Conservation (phyloP, 352 stramenopile species). For the Globisporangium nagaii region DNA sequence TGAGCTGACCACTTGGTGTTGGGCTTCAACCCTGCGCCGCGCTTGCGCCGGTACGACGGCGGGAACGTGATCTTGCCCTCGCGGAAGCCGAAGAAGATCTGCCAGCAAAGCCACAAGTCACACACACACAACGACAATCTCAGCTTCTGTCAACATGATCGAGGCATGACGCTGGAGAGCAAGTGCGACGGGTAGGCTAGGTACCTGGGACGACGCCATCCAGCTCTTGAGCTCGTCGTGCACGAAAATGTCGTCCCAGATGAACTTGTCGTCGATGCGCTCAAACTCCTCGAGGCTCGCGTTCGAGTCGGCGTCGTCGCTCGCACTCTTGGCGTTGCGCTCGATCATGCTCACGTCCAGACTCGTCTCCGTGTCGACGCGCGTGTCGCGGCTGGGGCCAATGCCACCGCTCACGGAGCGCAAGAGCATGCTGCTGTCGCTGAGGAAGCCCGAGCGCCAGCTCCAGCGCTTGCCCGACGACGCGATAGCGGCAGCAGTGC, state of each 20-base stretch:
- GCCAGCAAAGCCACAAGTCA: not conserved
- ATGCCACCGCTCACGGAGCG: not conserved
- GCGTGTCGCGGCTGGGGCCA: not conserved
- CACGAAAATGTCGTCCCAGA: slow-evolving; percentile 56
- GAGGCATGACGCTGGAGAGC: no score
- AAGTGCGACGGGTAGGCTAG: not conserved
- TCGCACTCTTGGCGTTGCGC: slow-evolving; percentile 9
- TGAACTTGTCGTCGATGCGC: slow-evolving; percentile 22
- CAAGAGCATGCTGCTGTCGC: slow-evolving; percentile 9
- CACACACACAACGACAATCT: slow-evolving; percentile 1
- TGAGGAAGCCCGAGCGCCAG: slow-evolving; percentile 16
- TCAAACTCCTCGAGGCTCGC: slow-evolving; percentile 22
- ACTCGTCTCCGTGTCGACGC: slow-evolving; percentile 4
- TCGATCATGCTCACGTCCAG: slow-evolving; percentile 37
- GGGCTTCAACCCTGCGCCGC: slow-evolving; percentile 15
- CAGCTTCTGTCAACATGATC: not conserved
- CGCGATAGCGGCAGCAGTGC: not conserved
- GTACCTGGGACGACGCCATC: slow-evolving; percentile 23
- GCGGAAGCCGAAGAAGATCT: slow-evolving; percentile 76
- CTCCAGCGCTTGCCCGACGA: slow-evolving; percentile 13
- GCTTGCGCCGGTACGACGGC: slow-evolving; percentile 67
- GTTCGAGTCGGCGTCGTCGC: slow-evolving; percentile 2
- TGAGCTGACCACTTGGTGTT: slow-evolving; percentile 13
- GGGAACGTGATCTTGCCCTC: slow-evolving; percentile 74
- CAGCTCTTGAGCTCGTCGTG: slow-evolving; percentile 71